Conservation (phyloP, 164 flowering plant species). For the Platanus orientalis region DNA sequence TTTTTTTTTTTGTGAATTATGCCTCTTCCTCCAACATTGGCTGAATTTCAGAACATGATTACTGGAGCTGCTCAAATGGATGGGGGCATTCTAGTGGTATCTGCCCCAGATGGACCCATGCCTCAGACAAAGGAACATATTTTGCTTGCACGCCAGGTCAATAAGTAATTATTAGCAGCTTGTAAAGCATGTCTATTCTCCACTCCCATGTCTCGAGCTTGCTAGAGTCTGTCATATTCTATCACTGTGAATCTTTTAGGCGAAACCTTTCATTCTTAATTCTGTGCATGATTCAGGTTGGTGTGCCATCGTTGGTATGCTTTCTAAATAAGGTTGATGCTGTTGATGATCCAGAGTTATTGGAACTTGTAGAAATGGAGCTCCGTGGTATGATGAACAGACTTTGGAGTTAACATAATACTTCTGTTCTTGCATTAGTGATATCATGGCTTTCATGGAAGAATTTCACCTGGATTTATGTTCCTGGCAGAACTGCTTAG, state of each 20-base stretch:
- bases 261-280: neutral
- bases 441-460: neutral
- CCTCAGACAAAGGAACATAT: slow-evolving; percentile 97
- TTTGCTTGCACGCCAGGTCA: slow-evolving; percentile 94
- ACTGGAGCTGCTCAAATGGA: slow-evolving; percentile 99
- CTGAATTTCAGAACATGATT: slow-evolving; percentile 79
- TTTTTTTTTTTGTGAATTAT: too few species aligned
- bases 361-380: slow-evolving; percentile 99
- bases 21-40: neutral
- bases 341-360: slow-evolving; percentile 85
- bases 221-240: neutral
- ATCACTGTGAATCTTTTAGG: neutral
- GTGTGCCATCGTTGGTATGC: slow-evolving; percentile 95
- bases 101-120: slow-evolving; percentile 99
- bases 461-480: slow-evolving; percentile 6
- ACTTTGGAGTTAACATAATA: neutral
- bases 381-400: slow-evolving; percentile 60
- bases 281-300: slow-evolving; percentile 53
- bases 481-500: slow-evolving; percentile 74
- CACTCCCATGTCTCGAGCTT: neutral
- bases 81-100: slow-evolving; percentile 96
- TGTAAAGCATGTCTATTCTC: slow-evolving; percentile 6
- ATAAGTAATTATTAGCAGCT: slow-evolving; percentile 5
- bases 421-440: neutral
- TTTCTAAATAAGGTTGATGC: slow-evolving; percentile 95